Conservation (phyloP, 1,139 yeast genomes). For the Hemisphaericaspora xylofermentans region DNA sequence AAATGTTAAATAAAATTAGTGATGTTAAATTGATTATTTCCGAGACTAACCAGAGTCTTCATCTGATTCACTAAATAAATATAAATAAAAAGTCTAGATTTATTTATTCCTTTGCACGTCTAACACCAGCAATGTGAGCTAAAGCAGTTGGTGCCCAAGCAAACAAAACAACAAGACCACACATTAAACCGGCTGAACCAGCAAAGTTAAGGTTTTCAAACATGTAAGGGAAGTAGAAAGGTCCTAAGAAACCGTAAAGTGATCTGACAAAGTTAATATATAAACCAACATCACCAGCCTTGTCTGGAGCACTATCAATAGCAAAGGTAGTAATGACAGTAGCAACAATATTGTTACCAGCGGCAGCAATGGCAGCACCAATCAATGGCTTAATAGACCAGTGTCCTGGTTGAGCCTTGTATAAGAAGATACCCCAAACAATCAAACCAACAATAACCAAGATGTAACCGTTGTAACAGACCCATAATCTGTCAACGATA, state of each 20-base stretch:
- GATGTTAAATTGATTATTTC: not conserved
- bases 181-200: conserved; percentile 17
- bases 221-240: conserved; percentile 27
- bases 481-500: conserved; percentile 22
- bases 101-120: conserved; percentile 2
- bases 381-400: conserved; percentile 26
- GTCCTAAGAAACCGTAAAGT: conserved; percentile 23
- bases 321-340: conserved; percentile 22
- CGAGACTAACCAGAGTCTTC: conserved; percentile 6
- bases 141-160: conserved; percentile 9
- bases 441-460: conserved; percentile 23
- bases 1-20: not conserved
- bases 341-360: conserved; percentile 25
- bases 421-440: conserved; percentile 23
- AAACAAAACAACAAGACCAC: conserved; percentile 14
- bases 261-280: conserved; percentile 18
- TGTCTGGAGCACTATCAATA: conserved; percentile 16
- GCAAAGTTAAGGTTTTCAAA: conserved; percentile 17
- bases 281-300: conserved; percentile 19
- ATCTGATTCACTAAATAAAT: not conserved
- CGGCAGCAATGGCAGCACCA: conserved; percentile 26
- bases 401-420: conserved; percentile 18
- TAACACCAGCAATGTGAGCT: conserved; percentile 12
- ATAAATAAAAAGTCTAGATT: not conserved
- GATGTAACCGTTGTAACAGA: conserved; percentile 22